Percentiles rank a stretch among this genome's conserved stretches.
Conservation (phyloP, 106 monocot species). For the Ottelia alismoides region DNA sequence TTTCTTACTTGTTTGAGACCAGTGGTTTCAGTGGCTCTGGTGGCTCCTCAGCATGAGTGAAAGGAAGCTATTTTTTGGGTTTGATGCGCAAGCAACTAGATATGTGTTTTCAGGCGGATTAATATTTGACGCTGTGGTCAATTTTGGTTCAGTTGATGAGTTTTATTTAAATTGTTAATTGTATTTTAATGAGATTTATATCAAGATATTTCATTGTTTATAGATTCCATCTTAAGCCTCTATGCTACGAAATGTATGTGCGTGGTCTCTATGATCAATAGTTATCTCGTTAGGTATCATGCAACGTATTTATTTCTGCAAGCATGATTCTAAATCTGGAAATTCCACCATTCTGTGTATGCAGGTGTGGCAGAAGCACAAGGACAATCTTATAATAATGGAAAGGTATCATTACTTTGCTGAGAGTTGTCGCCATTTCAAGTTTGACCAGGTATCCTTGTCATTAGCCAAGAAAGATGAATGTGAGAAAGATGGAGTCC, state of each 20-base stretch:
- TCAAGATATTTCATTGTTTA: not conserved
- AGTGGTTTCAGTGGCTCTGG: no score
- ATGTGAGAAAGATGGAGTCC: slow-evolving; percentile 68
- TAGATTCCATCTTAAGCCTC: not conserved
- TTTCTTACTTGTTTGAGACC: no score
- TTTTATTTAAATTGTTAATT: no score
- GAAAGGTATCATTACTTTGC: slow-evolving; percentile 96
- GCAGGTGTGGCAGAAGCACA: slow-evolving; percentile 90
- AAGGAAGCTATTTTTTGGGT: no score
- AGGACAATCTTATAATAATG: slow-evolving; percentile 81
- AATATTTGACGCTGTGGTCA: no score
- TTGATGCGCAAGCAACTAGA: no score
- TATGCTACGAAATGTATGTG: not conserved
- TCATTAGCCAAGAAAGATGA: slow-evolving; percentile 66
- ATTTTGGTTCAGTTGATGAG: no score
- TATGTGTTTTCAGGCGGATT: no score
- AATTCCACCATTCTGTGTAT: not conserved
- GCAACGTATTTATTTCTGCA: not conserved
- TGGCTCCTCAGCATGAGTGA: no score
- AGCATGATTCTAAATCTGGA: not conserved
- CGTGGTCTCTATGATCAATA: no score
- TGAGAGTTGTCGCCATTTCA: slow-evolving; percentile 56
- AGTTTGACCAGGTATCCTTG: slow-evolving; percentile 33
- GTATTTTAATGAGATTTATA: not conserved
- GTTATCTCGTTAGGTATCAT: no score